Evolutionary conservation across 768 basidiomycete species (phyloP).

Genomic region (Amanita fuliginea): DNA sequence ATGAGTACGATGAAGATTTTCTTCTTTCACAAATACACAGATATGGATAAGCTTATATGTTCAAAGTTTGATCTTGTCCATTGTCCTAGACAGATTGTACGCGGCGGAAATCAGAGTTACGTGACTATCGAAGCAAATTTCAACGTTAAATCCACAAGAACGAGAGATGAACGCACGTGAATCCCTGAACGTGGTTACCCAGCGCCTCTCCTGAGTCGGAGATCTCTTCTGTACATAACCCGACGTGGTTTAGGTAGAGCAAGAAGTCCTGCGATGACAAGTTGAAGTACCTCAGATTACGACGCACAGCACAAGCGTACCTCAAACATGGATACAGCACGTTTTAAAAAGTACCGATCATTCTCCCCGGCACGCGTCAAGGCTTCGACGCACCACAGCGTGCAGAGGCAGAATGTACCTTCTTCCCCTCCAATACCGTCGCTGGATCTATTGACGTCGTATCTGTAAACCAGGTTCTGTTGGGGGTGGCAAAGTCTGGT

Average conservation of each 20-base stretch:
- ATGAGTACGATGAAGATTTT: too few species aligned
- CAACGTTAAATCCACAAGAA: too few species aligned
- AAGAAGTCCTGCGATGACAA: slow-evolving; percentile 47
- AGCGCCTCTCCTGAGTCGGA: slow-evolving; percentile 82
- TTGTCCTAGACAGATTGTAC: slow-evolving; percentile 69
- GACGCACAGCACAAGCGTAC: slow-evolving; percentile 25
- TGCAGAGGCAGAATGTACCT: slow-evolving; percentile 89
- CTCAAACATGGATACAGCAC: slow-evolving; percentile 84
- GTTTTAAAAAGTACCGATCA: slow-evolving; percentile 52
- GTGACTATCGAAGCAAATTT: slow-evolving; percentile 32
- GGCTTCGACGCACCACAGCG: slow-evolving; percentile 81
- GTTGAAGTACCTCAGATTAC: neutral
- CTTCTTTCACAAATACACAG: too few species aligned
- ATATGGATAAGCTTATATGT: neutral
- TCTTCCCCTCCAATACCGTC: slow-evolving; percentile 97
- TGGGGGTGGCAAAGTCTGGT: too few species aligned
- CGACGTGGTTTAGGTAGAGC: slow-evolving; percentile 80
- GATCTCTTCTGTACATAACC: slow-evolving; percentile 78
- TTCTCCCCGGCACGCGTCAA: slow-evolving; percentile 80
- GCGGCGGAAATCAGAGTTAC: slow-evolving; percentile 81
- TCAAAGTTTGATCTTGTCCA: slow-evolving; percentile 13
- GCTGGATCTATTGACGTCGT: slow-evolving; percentile 75
- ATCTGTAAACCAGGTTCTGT: slow-evolving; percentile 83
- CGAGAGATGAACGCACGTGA: slow-evolving; percentile 55
- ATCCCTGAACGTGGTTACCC: slow-evolving; percentile 84